Conservation (phyloP, 2,329 filamentous ascomycete genomes). For the Teratosphaeria gauchensis region DNA sequence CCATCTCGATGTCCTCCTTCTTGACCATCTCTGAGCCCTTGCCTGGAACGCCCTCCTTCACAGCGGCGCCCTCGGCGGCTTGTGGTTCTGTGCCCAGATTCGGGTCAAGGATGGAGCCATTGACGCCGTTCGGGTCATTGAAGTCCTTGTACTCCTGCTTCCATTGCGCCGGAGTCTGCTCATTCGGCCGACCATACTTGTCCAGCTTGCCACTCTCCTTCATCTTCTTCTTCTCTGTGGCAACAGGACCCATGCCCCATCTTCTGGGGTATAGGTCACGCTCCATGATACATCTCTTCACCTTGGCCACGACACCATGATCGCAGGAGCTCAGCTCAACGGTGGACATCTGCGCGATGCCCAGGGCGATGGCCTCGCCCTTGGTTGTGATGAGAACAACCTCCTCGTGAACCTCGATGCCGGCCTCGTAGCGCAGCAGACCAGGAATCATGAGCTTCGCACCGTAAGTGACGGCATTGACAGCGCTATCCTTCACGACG, state of each 20-base stretch:
- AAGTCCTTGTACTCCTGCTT: conserved; percentile 88
- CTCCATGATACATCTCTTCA: conserved; percentile 99
- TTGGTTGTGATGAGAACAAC: conserved; percentile 98
- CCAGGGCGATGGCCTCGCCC: conserved; percentile 94
- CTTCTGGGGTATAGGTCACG: conserved; percentile 91
- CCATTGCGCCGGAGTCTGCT: conserved; percentile 90
- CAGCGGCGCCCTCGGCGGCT: conserved; percentile 24
- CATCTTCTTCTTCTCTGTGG: conserved; percentile 98
- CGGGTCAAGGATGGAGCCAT: conserved; percentile 9
- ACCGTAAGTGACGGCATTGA: conserved; percentile 97
- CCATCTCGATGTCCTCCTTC: conserved; percentile 31
- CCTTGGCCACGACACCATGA: conserved; percentile 95
- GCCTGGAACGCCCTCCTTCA: conserved; percentile 26
- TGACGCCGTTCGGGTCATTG: conserved; percentile 40
- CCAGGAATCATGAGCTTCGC: conserved; percentile 98
- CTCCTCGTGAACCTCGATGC: conserved; percentile 90
- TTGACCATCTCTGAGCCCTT: conserved; percentile 31
- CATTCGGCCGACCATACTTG: conserved; percentile 90
- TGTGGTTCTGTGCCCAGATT: conserved; percentile 17
- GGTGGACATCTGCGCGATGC: conserved; percentile 95
- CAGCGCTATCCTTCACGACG: conserved; percentile 91
- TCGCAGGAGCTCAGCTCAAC: conserved; percentile 95
- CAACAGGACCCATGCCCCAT: conserved; percentile 92
- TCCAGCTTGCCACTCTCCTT: conserved; percentile 97
- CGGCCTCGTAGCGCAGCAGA: conserved; percentile 81